Evolutionary conservation across 1,284 basidiomycete species (phyloP), one percentile per base, ranked within the genome.

Genomic region (Gomphus bonarii): DNA sequence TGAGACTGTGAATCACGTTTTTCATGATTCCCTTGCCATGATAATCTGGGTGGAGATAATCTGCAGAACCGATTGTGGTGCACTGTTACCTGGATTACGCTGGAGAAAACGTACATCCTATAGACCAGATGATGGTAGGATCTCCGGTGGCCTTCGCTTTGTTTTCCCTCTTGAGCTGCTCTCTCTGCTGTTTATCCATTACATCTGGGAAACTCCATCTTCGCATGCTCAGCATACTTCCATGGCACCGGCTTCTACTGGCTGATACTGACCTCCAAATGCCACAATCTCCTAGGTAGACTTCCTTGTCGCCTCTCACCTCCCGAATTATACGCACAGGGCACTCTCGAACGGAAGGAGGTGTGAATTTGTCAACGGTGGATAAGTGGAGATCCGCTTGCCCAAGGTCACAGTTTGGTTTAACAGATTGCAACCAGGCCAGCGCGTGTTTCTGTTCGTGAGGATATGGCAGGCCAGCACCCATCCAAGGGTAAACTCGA

Each of bases 11-110:
- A 10, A 70, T 42, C 6, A 61, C 66, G 10, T 62, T 60, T 18
- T 62, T 65, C 66, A 68, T 70, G 35, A 70, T 68, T 10, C 68
- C 68, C 53, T 63, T 61, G 0, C 63, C 63, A 51, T 69, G 68
- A 58, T 68, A 63, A 25, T 25, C 25, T 25, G 25, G 25, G 14
- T 62, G 56, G 9, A 69, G 60, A 49, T 67, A 69, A 57, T 67
- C 68, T 69, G 52, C 9, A 20, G 16, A 16, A 14, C 2, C 22
- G 42, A n/a, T 40, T 20, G 20, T 22, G 12, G 22, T 22, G 42
- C 10, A 20, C 22, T 16, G 25, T 1, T 16, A 14, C n/a, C n/a
- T 6, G n/a, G 6, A 40, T 40, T 40, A 11, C 12, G 16, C n/a
- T 40, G 6, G 38, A 35, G 33, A 47, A 10, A 14, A 28, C 46